phyloP scores from a whole-genome alignment of 2,329 filamentous ascomycete genomes.

The Penicillium vulpinum region DNA sequence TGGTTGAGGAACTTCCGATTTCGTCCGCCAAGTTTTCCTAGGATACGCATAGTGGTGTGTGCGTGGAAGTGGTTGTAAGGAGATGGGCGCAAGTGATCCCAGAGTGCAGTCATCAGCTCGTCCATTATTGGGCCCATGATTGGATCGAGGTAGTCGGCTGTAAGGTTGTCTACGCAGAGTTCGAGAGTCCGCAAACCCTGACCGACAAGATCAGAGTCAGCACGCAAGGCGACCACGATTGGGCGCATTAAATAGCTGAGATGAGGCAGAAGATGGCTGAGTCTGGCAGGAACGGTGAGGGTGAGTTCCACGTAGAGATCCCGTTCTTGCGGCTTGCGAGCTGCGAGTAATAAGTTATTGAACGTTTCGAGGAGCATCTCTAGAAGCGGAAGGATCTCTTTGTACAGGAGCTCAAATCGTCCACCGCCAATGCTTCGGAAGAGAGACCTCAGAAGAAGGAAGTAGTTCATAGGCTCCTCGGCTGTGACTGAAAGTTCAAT shows the following conservation, averaged over 20 bases:
- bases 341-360: slow-evolving; percentile 88
- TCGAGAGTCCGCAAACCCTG: slow-evolving; percentile 92
- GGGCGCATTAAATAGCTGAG: slow-evolving; percentile 96
- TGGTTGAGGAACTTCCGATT: slow-evolving; percentile 95
- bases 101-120: slow-evolving; percentile 95
- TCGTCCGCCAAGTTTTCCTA: slow-evolving; percentile 91
- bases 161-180: slow-evolving; percentile 96
- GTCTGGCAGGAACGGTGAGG: slow-evolving; percentile 86
- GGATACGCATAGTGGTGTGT: slow-evolving; percentile 94
- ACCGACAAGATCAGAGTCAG: slow-evolving; percentile 88
- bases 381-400: slow-evolving; percentile 90
- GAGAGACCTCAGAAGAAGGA: slow-evolving; percentile 83
- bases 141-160: slow-evolving; percentile 94
- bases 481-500: slow-evolving; percentile 95
- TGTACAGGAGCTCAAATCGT: slow-evolving; percentile 96
- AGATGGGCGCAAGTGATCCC: slow-evolving; percentile 89
- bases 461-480: slow-evolving; percentile 98
- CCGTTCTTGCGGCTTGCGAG: slow-evolving; percentile 83
- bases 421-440: slow-evolving; percentile 97
- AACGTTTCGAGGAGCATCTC: slow-evolving; percentile 98
- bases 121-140: slow-evolving; percentile 99
- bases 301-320: slow-evolving; percentile 97
- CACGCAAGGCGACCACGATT: slow-evolving; percentile 88
- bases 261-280: slow-evolving; percentile 93
- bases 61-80: slow-evolving; percentile 97